Base-by-base conservation (phyloP, 805 yeast species). In the Kodamaea neixiangensis region DNA sequence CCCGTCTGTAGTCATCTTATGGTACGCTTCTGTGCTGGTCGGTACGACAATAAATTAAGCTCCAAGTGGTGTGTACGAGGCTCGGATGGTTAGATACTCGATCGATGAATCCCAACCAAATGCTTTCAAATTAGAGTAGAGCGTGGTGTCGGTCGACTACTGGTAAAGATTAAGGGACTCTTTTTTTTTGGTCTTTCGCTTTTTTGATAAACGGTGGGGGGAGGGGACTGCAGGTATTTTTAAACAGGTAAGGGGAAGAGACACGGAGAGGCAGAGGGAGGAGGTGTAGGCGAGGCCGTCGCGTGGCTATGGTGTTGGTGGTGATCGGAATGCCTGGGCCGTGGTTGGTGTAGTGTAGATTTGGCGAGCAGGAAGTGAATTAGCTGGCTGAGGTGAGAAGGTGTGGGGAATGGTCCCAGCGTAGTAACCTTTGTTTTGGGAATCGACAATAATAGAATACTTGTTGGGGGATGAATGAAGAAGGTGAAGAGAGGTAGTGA, bases 1-100 rank as follows among this genome's bases (percentile, higher is more conserved):
- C 45, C 78, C 78, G 52, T 73, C 75, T 17, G 75, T 60, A 6
- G 76, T 66, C 78, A 73, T 73, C 31, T 25, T 25, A 7, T 25
- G 7, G 7, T 7, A 22, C 7, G 31, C 3, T 9, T 25, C 33
- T 44, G 35, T 44, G 15, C 6, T 15, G 4, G 7, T 34, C 38
- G 17, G 18, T 34, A 7, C 15, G 41, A 14, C 11, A 4, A 17
- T 9, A 5, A 25, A 25, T 25, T 25, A 25, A 25, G 31, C 31
- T 7, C 31, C 13, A 7, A 25, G 10, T 25, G 29, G 7, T 5
- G 11, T 25, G 11, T 5, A 25, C 31, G 38, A 34, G 7, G 38
- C 38, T 34, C 7, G 38, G 17, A 10, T 34, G 17, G 9, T 7
- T 3, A n/a, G 38, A 34, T 34, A 34, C 38, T 34, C 19, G 38